Conservation (phyloP, 345 rosid species). For the Gossypium rotundifolium region DNA sequence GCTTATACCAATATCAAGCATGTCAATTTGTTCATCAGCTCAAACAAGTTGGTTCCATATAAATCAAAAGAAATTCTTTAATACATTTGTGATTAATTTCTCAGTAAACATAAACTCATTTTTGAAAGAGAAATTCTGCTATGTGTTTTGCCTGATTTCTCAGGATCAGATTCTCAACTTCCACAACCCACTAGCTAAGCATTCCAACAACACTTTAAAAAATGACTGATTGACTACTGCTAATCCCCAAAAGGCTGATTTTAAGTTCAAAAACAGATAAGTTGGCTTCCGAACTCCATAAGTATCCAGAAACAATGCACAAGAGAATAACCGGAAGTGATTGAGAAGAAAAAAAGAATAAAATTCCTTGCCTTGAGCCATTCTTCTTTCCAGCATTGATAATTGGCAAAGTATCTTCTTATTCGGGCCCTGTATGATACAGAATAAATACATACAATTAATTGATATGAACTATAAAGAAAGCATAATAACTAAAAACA, state of each 20-base stretch:
- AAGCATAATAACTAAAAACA: background rate
- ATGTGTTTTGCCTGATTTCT: background rate
- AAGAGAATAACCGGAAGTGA: background rate
- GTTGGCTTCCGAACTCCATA: background rate
- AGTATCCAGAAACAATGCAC: background rate
- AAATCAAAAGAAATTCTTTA: background rate
- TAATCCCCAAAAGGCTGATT: background rate
- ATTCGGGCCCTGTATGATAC: slow-evolving; percentile 46
- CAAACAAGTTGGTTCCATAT: background rate
- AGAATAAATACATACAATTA: slow-evolving; percentile 2
- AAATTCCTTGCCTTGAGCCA: slow-evolving; percentile 57
- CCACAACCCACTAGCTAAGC: background rate
- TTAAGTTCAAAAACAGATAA: background rate
- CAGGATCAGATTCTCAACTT: background rate
- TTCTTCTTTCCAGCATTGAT: slow-evolving; percentile 72
- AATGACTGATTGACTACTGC: background rate
- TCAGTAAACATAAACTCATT: background rate
- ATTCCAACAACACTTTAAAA: background rate
- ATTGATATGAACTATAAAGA: background rate
- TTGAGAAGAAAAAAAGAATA: background rate
- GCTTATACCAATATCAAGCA: background rate
- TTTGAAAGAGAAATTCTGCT: background rate
- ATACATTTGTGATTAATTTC: background rate
- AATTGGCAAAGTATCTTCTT: slow-evolving; percentile 62
- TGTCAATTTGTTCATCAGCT: background rate